Percentiles rank a stretch among this genome's conserved stretches.
phyloP scores from a whole-genome alignment of 2,329 filamentous ascomycete species.

The Aspergillus pseudotamarii region DNA sequence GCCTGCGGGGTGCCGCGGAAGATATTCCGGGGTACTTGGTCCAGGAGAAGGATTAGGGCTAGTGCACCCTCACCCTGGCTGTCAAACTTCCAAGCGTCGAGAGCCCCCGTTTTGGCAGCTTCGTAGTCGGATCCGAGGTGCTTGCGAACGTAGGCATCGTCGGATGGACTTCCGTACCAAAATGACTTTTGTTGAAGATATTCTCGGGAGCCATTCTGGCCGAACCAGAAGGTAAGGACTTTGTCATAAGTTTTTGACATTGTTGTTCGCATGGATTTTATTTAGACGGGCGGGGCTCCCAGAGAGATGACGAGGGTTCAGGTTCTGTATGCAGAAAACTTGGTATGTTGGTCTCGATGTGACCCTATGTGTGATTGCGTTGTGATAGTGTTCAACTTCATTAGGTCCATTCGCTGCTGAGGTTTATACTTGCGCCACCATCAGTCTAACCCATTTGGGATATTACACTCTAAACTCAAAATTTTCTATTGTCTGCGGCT shows the following conservation, averaged over 20 bases:
- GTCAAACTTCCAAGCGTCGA: slow-evolving; percentile 23
- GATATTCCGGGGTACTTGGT: slow-evolving; percentile 44
- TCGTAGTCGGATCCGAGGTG: slow-evolving; percentile 22
- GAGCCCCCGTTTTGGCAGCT: slow-evolving; percentile 21
- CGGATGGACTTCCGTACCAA: slow-evolving; percentile 24
- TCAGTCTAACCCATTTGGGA: neutral
- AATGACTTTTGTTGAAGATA: slow-evolving; percentile 26
- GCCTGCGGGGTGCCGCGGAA: slow-evolving; percentile 35
- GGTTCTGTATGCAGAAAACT: too few relatives aligned
- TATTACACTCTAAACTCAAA: neutral
- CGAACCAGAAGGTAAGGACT: slow-evolving; percentile 33
- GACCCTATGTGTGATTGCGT: too few relatives aligned
- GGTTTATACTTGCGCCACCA: too few relatives aligned
- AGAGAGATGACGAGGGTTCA: too few relatives aligned
- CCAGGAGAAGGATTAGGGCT: slow-evolving; percentile 42
- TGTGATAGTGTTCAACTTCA: too few relatives aligned
- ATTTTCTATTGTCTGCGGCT: too few relatives aligned
- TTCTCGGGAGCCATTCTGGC: slow-evolving; percentile 17
- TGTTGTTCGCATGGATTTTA: neutral
- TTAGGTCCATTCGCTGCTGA: too few relatives aligned
- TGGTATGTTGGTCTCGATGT: too few relatives aligned
- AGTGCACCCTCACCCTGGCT: slow-evolving; percentile 29
- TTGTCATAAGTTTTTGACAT: slow-evolving; percentile 19
- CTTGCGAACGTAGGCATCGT: slow-evolving; percentile 25
- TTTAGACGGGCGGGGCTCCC: too few relatives aligned